These are phyloP conservation scores for Xylaria bambusicola DNA, from an alignment of 495 filamentous ascomycete species.

Conservation along the genomic window DNA sequence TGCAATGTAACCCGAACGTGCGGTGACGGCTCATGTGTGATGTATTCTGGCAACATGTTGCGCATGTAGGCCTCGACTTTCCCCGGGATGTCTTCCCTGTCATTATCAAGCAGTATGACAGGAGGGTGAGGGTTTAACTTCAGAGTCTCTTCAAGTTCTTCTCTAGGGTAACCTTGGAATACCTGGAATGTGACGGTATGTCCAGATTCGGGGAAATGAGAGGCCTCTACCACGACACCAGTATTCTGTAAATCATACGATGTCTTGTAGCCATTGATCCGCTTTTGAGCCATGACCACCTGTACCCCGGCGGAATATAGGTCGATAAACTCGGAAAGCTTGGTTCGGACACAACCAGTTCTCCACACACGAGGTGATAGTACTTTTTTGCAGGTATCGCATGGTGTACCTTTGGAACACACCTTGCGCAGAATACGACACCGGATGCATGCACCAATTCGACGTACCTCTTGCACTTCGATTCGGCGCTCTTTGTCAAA, in stretches of 20 bases:
- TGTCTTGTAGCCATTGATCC: conserved; percentile 61
- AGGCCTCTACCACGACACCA: conserved; percentile 65
- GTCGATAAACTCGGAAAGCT: conserved; percentile 71
- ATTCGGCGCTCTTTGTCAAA: conserved; percentile 69
- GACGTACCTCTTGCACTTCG: conserved; percentile 79
- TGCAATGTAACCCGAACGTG: conserved; percentile 69
- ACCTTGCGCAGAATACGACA: conserved; percentile 87
- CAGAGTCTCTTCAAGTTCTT: conserved; percentile 31
- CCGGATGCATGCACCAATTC: conserved; percentile 80
- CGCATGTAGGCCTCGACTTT: conserved; percentile 74
- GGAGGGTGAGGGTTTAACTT: conserved; percentile 16
- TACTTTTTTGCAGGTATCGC: conserved; percentile 75
- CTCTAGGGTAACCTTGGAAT: conserved; percentile 49
- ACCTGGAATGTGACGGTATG: conserved; percentile 57
- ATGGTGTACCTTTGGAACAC: conserved; percentile 79
- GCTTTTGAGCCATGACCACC: conserved; percentile 65
- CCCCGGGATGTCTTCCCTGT: conserved; percentile 65
- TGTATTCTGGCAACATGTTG: conserved; percentile 60
- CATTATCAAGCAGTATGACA: conserved; percentile 61
- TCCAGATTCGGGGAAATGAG: conserved; percentile 63
- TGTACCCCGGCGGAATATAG: conserved; percentile 73
- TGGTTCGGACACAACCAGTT: conserved; percentile 73
- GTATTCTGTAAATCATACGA: conserved; percentile 58
- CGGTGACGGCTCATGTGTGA: conserved; percentile 64
- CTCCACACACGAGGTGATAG: conserved; percentile 80